Conservation (phyloP, 768 basidiomycete species). For the Xerocomellus amylosporus region DNA sequence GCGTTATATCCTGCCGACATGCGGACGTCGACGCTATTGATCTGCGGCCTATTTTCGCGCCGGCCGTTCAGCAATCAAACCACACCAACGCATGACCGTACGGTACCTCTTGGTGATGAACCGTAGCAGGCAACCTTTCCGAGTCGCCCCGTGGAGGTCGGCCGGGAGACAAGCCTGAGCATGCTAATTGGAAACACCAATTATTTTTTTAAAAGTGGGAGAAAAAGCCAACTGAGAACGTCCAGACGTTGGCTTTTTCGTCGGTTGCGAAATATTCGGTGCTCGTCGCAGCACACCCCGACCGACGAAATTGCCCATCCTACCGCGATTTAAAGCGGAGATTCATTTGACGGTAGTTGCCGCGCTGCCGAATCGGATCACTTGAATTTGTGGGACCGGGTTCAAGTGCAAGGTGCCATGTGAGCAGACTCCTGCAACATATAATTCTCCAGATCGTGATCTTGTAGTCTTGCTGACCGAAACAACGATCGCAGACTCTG, state of each 20-base stretch:
- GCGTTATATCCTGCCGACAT: conserved; percentile 75
- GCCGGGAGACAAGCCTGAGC: conserved; percentile 70
- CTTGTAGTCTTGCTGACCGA: too few species aligned
- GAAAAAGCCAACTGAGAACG: conserved; percentile 22
- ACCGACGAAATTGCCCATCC: conserved; percentile 24
- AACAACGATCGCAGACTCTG: too few species aligned
- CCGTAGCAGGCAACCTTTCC: conserved; percentile 53
- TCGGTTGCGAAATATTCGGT: conserved; percentile 21
- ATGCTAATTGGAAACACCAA: conserved; percentile 37
- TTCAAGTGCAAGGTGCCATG: neutral
- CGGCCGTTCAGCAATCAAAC: neutral
- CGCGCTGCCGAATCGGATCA: neutral
- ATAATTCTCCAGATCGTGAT: neutral
- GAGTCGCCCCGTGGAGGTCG: conserved; percentile 66
- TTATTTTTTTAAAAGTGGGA: conserved; percentile 11
- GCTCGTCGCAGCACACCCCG: conserved; percentile 45
- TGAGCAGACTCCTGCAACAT: neutral
- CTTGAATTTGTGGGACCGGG: neutral
- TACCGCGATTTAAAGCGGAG: conserved; percentile 23
- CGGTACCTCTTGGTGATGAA: conserved; percentile 37
- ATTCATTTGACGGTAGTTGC: conserved; percentile 11
- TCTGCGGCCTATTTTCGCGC: conserved; percentile 46
- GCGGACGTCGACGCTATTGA: conserved; percentile 64
- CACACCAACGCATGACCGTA: neutral
- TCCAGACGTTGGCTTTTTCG: conserved; percentile 13